Evolutionary conservation across 2,329 filamentous ascomycete genomes (phyloP).

Genomic region (Diaporthe eres): DNA sequence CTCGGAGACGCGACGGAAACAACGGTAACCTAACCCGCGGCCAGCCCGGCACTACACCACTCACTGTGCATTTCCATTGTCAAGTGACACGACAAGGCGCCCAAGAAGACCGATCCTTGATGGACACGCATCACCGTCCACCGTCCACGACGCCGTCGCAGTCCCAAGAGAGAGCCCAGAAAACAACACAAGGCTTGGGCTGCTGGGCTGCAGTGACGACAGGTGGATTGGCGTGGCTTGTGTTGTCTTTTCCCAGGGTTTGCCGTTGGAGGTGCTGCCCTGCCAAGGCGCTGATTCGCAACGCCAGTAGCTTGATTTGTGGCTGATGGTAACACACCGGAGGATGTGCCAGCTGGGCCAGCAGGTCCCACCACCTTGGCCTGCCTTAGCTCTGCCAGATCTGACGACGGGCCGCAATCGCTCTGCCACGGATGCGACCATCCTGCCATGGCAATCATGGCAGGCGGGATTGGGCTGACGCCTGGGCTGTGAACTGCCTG

Average conservation of each 20-base stretch:
- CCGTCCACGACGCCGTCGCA: background rate
- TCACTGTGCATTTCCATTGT: background rate
- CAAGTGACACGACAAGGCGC: constrained; percentile 23
- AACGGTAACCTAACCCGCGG: constrained; percentile 1
- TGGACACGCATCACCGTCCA: background rate
- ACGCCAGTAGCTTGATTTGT: constrained; percentile 27
- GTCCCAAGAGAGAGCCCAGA: background rate
- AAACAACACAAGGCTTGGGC: background rate
- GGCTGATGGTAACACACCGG: constrained; percentile 10
- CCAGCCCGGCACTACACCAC: constrained; percentile 2
- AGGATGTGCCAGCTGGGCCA: background rate
- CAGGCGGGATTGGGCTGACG: background rate
- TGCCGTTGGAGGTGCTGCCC: background rate
- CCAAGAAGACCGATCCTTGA: constrained; percentile 5
- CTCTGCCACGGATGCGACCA: background rate
- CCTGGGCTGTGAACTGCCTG: background rate
- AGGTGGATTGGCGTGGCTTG: constrained; percentile 16
- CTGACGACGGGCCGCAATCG: constrained; percentile 17
- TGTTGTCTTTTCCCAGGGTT: background rate
- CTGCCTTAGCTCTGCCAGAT: constrained; percentile 25
- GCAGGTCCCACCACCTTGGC: constrained; percentile 2
- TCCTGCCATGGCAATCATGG: background rate
- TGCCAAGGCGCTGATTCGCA: constrained; percentile 24
- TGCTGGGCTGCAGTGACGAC: background rate
- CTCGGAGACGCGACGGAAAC: constrained; percentile 15